These are phyloP conservation scores for Calonectria fujianensis DNA, from an alignment of 2,329 filamentous ascomycete species.

Conservation along the genomic window DNA sequence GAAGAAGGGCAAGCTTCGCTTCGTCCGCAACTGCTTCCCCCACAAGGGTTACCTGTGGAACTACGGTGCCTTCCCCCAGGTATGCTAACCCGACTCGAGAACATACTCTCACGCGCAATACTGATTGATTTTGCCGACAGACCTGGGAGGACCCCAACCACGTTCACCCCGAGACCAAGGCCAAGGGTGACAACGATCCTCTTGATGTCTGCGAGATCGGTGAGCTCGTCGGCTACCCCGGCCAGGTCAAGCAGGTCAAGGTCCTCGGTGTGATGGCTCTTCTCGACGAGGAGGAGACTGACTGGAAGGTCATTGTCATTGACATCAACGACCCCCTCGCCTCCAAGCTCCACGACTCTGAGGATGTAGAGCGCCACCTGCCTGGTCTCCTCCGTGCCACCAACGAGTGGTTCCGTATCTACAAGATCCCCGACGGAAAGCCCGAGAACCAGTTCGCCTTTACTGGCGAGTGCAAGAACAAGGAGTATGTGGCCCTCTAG, in stretches of 20 bases:
- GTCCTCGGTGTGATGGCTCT: conserved; percentile 99
- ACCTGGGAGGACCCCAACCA: conserved; percentile 99
- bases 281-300: conserved; percentile 99
- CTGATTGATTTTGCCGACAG: conserved; percentile 66
- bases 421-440: conserved; percentile 99
- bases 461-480: conserved; percentile 99
- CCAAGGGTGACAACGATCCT: conserved; percentile 99
- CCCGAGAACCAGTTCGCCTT: conserved; percentile 99
- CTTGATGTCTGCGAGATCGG: conserved; percentile 99
- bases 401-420: conserved; percentile 99
- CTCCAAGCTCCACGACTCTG: conserved; percentile 96
- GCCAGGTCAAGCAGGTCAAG: conserved; percentile 99
- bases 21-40: conserved; percentile 99
- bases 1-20: conserved; percentile 99
- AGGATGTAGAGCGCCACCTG: conserved; percentile 99
- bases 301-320: conserved; percentile 99
- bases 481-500: conserved; percentile 76
- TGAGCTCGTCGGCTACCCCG: conserved; percentile 95
- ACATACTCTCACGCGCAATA: not conserved
- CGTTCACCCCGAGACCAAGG: conserved; percentile 98
- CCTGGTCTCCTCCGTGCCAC: conserved; percentile 97
- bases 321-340: conserved; percentile 98
- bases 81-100: conserved; percentile 64
- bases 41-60: conserved; percentile 99
- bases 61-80: conserved; percentile 99